These are phyloP conservation scores for Podosphaera aphanis DNA, from an alignment of 2,329 filamentous ascomycete species.

Conservation along the genomic window DNA sequence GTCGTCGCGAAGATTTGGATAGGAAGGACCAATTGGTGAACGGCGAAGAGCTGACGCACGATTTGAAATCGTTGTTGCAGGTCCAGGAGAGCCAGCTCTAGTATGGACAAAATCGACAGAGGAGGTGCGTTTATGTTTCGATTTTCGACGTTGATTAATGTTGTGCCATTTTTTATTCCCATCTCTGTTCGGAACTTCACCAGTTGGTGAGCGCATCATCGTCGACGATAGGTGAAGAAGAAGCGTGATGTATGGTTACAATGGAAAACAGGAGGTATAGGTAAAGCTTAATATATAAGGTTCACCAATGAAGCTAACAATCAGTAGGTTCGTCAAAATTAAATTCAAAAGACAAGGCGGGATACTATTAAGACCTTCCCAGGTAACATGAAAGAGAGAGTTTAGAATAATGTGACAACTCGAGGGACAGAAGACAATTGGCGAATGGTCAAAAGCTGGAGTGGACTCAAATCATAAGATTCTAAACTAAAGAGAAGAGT, in stretches of 20 bases:
- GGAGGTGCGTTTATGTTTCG: not conserved
- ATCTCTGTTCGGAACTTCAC: not conserved
- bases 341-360: not conserved
- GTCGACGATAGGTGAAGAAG: not conserved
- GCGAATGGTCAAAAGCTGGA: too few species aligned
- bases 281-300: not conserved
- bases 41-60: not conserved
- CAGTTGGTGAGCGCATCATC: not conserved
- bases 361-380: not conserved
- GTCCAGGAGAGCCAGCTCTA: not conserved
- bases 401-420: not conserved
- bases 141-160: not conserved
- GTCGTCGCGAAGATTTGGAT: not conserved
- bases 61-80: not conserved
- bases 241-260: not conserved
- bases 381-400: not conserved
- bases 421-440: not conserved
- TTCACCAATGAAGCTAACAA: not conserved
- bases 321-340: not conserved
- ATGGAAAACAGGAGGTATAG: not conserved
- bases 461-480: not conserved
- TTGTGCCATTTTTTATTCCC: not conserved
- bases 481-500: not conserved
- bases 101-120: not conserved
- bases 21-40: not conserved